phyloP scores from a whole-genome alignment of 768 basidiomycete genomes.

The Tephrocybe sp. region DNA sequence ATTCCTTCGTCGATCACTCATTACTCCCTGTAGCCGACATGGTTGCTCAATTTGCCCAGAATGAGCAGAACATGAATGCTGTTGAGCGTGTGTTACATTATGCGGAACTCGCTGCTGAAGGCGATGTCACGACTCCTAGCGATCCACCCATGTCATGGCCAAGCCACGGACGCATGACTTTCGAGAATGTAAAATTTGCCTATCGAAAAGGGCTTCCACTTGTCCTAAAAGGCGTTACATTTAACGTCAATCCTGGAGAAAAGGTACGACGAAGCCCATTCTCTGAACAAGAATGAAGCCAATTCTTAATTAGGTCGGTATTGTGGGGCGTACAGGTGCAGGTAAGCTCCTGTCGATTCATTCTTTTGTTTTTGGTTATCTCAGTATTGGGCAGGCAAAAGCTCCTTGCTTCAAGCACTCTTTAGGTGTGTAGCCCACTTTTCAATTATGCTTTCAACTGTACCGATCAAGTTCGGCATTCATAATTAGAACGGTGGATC shows the following conservation, averaged over 20 bases:
- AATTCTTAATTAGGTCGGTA: conserved; percentile 34
- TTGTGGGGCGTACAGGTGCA: conserved; percentile 49
- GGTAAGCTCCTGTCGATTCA: conserved; percentile 19
- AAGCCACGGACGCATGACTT: conserved; percentile 49
- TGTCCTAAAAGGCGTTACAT: conserved; percentile 60
- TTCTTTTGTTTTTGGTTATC: neutral
- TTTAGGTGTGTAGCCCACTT: conserved; percentile 38
- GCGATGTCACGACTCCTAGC: conserved; percentile 34
- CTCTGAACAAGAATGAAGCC: neutral
- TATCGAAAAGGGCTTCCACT: conserved; percentile 67
- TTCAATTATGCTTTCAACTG: neutral
- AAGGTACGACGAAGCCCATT: conserved; percentile 41
- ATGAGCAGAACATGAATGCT: conserved; percentile 72
- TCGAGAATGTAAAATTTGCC: conserved; percentile 49
- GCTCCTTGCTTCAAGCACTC: conserved; percentile 55
- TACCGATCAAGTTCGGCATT: neutral
- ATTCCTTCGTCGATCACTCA: neutral
- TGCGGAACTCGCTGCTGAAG: conserved; percentile 59
- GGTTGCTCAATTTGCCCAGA: conserved; percentile 54
- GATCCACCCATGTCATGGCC: conserved; percentile 54
- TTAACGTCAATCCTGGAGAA: conserved; percentile 58
- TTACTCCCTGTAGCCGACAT: conserved; percentile 41
- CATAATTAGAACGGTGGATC: conserved; percentile 64
- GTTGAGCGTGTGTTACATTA: conserved; percentile 72
- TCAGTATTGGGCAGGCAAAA: conserved; percentile 40